phyloP scores from a whole-genome alignment of 1,284 basidiomycete genomes.

The Moesziomyces antarcticus region DNA sequence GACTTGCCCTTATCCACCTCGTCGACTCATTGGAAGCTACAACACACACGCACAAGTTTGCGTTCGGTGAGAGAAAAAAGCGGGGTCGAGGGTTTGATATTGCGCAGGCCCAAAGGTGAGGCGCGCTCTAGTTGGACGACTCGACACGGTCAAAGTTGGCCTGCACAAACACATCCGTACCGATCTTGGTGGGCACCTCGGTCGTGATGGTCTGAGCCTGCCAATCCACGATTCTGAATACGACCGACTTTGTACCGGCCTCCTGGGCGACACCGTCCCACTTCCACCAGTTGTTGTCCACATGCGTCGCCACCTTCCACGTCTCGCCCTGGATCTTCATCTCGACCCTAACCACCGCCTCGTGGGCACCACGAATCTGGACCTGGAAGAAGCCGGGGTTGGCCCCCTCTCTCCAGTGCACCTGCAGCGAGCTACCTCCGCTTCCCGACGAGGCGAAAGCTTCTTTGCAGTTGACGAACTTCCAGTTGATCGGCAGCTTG shows the following conservation, averaged over 20 bases:
- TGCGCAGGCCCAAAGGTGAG: too few species aligned
- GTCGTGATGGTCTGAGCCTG: conserved; percentile 41
- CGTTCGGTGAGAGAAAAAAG: too few species aligned
- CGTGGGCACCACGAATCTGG: conserved; percentile 32
- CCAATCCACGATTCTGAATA: conserved; percentile 44
- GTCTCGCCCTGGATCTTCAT: conserved; percentile 6
- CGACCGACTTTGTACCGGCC: conserved; percentile 1
- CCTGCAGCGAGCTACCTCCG: conserved; percentile 19
- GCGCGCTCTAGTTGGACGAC: neutral
- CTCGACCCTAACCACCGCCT: conserved; percentile 39
- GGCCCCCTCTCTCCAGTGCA: conserved; percentile 35
- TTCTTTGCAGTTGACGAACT: conserved; percentile 40
- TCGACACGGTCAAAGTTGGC: conserved; percentile 33
- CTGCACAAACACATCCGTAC: conserved; percentile 21
- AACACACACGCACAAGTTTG: too few species aligned
- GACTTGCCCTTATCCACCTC: too few species aligned
- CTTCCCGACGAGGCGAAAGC: conserved; percentile 20
- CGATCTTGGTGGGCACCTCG: conserved; percentile 22
- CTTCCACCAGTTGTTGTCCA: conserved; percentile 34
- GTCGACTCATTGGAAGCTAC: too few species aligned
- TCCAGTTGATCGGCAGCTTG: conserved; percentile 43
- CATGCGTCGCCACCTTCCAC: conserved; percentile 14
- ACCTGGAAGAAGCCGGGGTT: conserved; percentile 37
- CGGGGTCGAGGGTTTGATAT: too few species aligned
- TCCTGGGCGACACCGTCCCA: conserved; percentile 1